Evolutionary conservation across 257 asterid genomes (phyloP), one percentile per base, ranked within the genome.

Genomic region (Solanum infundibuliforme): DNA sequence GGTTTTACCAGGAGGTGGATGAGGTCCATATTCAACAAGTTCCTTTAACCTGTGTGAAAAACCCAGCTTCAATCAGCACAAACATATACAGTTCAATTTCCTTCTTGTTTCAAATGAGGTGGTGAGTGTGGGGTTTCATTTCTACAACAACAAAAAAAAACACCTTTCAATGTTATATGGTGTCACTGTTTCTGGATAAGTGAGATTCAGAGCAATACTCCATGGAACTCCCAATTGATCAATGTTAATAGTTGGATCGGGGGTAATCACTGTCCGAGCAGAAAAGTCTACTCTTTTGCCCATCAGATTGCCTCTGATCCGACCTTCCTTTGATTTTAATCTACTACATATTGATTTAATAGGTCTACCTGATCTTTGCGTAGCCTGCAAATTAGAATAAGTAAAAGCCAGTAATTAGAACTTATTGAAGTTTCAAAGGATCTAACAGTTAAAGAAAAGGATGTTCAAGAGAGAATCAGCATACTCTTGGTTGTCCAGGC

Each of bases 1-100:
- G 83, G 99, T 97, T 96, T 96, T 97, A 31, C 99, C 99, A 86
- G 99, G 98, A 88, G 99, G 99, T 38, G 99, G 99, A 92, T 97
- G 99, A 58, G 99, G 99, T n/a, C 99, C 99, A 91, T 97, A 86
- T 86, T 97, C 99, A 89, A 97, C 99, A 66, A 97, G 98, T 91
- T 97, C 99, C 89, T 97, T 97, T 93, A 96, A 90, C 95, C 99
- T 97, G 93, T 89, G 85, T 75, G 69, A 90, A 83, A 52, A 84
- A 38, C 32, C 81, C 72, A 82, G 34, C 83, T 86, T 35, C 76
- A 83, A 58, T 87, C 23, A 86, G 73, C 86, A 76, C 68, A 82
- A 75, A 88, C 82, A 87, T 52, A 85, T 18, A 85, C 48, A 21
- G 72, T n/a, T 48, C 85, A 46, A 16, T 27, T 46, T 81, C 65